Evolutionary conservation across 2,329 filamentous ascomycete genomes (phyloP).

Genomic region (Alternaria viburni): DNA sequence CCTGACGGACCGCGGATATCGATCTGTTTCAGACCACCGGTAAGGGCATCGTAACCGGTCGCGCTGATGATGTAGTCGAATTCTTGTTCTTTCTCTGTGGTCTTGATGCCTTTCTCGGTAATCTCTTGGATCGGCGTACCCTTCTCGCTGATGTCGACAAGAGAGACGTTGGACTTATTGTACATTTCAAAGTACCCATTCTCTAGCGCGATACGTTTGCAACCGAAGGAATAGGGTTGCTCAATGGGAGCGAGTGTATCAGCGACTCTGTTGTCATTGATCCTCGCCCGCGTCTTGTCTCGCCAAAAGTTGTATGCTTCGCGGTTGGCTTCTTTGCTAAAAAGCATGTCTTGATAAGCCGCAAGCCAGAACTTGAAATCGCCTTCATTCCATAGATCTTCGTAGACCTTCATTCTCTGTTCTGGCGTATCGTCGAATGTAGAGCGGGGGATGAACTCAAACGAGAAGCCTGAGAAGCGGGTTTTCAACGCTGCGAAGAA

Average conservation of each 20-base stretch:
- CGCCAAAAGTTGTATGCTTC: constrained; percentile 55
- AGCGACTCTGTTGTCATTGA: constrained; percentile 44
- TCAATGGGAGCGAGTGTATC: constrained; percentile 51
- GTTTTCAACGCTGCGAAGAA: constrained; percentile 9
- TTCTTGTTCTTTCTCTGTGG: constrained; percentile 54
- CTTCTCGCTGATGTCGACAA: constrained; percentile 49
- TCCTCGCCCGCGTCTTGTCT: constrained; percentile 46
- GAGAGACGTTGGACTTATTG: constrained; percentile 54
- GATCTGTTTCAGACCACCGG: constrained; percentile 46
- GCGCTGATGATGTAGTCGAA: constrained; percentile 61
- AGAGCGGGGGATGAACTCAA: constrained; percentile 21
- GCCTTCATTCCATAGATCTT: constrained; percentile 27
- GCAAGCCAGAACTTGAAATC: constrained; percentile 33
- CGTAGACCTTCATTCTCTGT: constrained; percentile 21
- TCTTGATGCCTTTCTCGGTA: constrained; percentile 56
- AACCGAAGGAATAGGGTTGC: constrained; percentile 33
- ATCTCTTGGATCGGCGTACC: constrained; percentile 54
- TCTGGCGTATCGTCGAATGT: constrained; percentile 30
- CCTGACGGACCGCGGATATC: constrained; percentile 42
- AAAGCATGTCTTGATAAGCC: constrained; percentile 46
- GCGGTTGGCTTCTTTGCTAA: constrained; percentile 46
- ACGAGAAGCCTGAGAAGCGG: constrained; percentile 26
- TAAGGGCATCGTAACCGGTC: constrained; percentile 52
- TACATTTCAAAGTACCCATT: constrained; percentile 48
- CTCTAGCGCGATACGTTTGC: constrained; percentile 31